Conservation (phyloP, 73 alveolate species). For the Symbiodinium natans region DNA sequence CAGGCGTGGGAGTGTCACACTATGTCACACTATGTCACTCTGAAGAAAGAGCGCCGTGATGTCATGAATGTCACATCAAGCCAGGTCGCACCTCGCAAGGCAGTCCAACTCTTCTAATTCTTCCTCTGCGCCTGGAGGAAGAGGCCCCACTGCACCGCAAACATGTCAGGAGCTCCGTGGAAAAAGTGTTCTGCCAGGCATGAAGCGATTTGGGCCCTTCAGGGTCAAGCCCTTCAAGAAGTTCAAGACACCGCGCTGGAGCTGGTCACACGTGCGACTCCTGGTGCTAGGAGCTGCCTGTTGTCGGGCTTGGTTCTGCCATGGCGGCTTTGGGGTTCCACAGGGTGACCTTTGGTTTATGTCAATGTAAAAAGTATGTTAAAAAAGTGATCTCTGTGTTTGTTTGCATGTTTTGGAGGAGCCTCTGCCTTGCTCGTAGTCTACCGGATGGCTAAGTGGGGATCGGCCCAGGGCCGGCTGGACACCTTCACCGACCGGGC, state of each 20-base stretch:
- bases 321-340: no score
- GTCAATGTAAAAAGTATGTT: no score
- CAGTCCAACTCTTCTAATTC: neutral
- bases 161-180: neutral
- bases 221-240: no score
- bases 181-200: no score
- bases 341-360: no score
- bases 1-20: neutral
- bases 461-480: conserved; percentile 23
- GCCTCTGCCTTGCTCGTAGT: conserved; percentile 13
- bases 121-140: neutral
- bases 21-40: neutral
- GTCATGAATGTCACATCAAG: no score
- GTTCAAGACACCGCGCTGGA: no score
- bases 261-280: neutral
- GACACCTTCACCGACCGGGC: conserved; percentile 57
- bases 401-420: conserved; percentile 36
- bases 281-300: neutral
- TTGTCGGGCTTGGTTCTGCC: no score
- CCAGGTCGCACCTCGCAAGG: neutral
- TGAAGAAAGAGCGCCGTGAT: neutral
- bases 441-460: neutral
- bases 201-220: no score
- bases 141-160: neutral
- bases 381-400: neutral